Evolutionary conservation across 768 basidiomycete genomes (phyloP).

Genomic region (Roridomyces roridus): DNA sequence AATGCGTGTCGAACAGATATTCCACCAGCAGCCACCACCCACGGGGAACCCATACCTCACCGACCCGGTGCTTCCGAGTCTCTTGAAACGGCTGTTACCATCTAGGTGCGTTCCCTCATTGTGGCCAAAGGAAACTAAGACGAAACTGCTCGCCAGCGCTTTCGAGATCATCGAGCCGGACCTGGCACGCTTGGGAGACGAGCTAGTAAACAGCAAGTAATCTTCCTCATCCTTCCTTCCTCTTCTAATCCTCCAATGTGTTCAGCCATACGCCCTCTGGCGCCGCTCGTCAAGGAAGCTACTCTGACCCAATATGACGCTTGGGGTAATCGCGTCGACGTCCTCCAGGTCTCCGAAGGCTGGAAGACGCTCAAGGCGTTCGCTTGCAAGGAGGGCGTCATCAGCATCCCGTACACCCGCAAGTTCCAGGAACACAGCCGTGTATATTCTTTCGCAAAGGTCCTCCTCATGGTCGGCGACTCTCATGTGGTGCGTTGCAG

Average conservation of each 20-base stretch:
- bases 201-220: slow-evolving; percentile 56
- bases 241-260: neutral
- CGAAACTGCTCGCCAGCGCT: slow-evolving; percentile 37
- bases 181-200: slow-evolving; percentile 60
- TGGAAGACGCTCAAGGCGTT: slow-evolving; percentile 71
- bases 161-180: slow-evolving; percentile 62
- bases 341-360: slow-evolving; percentile 70
- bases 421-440: slow-evolving; percentile 65
- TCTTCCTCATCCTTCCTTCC: neutral
- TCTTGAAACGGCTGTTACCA: slow-evolving; percentile 66
- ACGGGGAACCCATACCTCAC: slow-evolving; percentile 66
- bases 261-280: slow-evolving; percentile 62
- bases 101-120: slow-evolving; percentile 39
- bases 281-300: slow-evolving; percentile 50
- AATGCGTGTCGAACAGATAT: slow-evolving; percentile 24
- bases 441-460: slow-evolving; percentile 70
- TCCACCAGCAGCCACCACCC: slow-evolving; percentile 27
- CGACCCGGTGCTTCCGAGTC: slow-evolving; percentile 65
- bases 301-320: slow-evolving; percentile 72
- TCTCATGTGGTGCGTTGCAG: slow-evolving; percentile 45
- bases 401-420: slow-evolving; percentile 71
- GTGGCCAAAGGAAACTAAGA: neutral
- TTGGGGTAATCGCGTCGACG: slow-evolving; percentile 71
- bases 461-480: slow-evolving; percentile 66
- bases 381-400: slow-evolving; percentile 66